Conservation (phyloP, 2,329 filamentous ascomycete species). For the Hortaea werneckii region DNA sequence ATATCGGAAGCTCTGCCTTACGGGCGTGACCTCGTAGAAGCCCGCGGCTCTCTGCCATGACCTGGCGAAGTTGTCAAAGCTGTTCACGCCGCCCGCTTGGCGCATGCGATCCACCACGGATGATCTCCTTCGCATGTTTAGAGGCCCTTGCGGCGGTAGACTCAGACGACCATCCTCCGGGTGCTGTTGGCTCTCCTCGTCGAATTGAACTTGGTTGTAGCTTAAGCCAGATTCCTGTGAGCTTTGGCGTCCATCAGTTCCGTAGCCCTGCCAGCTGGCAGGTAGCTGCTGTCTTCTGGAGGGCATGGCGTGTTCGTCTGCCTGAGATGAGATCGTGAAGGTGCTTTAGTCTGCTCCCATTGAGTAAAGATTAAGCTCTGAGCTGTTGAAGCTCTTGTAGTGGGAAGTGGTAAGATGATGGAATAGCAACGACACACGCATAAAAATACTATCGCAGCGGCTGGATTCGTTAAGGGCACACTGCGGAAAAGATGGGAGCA, state of each 20-base stretch:
- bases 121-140: constrained; percentile 33
- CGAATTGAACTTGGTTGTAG: constrained; percentile 19
- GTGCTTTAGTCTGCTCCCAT: not conserved
- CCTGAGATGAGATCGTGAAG: not conserved
- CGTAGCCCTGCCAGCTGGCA: constrained; percentile 38
- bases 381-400: constrained; percentile 12
- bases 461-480: too few relatives aligned
- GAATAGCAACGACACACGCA: too few relatives aligned
- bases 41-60: constrained; percentile 86
- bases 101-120: constrained; percentile 43
- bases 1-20: constrained; percentile 60
- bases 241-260: constrained; percentile 29
- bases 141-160: constrained; percentile 10
- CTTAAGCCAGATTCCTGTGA: constrained; percentile 29
- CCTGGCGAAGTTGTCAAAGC: constrained; percentile 82
- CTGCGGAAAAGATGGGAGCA: too few relatives aligned
- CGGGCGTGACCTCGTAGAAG: constrained; percentile 79
- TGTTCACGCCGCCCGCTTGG: constrained; percentile 83
- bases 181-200: constrained; percentile 16
- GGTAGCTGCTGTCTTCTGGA: constrained; percentile 25
- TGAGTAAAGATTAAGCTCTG: not conserved
- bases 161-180: constrained; percentile 10
- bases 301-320: constrained; percentile 11
- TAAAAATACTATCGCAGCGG: too few relatives aligned
- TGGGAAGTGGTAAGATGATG: not conserved